Evolutionary conservation across 495 filamentous ascomycete genomes (phyloP).

Genomic region (Stereocaulon alpinum): DNA sequence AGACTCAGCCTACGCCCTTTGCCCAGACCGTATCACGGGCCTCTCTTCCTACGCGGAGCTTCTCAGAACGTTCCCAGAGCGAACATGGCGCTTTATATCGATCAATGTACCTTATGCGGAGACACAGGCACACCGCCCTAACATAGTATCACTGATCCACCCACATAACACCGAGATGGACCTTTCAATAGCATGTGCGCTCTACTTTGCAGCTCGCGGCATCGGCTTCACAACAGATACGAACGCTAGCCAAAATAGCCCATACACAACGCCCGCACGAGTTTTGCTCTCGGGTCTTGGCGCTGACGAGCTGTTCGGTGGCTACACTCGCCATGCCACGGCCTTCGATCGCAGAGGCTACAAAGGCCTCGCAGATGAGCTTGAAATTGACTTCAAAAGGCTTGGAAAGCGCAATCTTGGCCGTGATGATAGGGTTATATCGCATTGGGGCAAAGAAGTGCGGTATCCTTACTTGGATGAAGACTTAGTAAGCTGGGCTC

Average conservation of each 20-base stretch:
- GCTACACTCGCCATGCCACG: conserved; percentile 75
- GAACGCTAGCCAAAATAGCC: conserved; percentile 4
- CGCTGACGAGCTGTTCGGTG: conserved; percentile 92
- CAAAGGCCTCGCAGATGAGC: conserved; percentile 64
- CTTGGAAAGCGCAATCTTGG: conserved; percentile 91
- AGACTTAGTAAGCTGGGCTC: conserved; percentile 67
- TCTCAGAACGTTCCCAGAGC: conserved; percentile 54
- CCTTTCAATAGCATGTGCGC: conserved; percentile 81
- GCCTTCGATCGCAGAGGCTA: conserved; percentile 61
- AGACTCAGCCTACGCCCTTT: conserved; percentile 55
- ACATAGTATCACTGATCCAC: conserved; percentile 65
- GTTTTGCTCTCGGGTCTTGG: conserved; percentile 88
- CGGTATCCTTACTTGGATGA: conserved; percentile 93
- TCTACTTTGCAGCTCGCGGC: conserved; percentile 88
- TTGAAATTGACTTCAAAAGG: conserved; percentile 74
- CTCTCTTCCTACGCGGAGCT: conserved; percentile 67
- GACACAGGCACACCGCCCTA: conserved; percentile 54
- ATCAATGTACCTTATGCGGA: conserved; percentile 80
- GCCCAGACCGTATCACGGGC: conserved; percentile 84
- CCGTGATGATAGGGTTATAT: conserved; percentile 82
- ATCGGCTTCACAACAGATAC: conserved; percentile 39
- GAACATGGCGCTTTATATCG: conserved; percentile 68
- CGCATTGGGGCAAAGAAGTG: conserved; percentile 81
- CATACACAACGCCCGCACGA: conserved; percentile 62
- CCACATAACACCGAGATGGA: conserved; percentile 99